These are phyloP conservation scores for Ceratocystis eucalypticola DNA, from an alignment of 2,329 filamentous ascomycete species.

Conservation along the genomic window DNA sequence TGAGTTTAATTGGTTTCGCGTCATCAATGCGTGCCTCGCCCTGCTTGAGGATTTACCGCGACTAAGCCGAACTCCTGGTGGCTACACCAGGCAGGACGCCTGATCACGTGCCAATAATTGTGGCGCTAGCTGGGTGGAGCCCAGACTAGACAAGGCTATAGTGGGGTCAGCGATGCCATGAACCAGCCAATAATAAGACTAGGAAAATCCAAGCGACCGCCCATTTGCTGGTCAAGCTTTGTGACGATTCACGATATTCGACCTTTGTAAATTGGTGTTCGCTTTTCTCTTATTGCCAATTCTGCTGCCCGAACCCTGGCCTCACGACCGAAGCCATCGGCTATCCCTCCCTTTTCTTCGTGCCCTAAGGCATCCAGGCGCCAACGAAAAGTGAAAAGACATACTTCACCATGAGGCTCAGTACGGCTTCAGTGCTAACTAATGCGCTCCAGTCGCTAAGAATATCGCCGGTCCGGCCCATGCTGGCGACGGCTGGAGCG, in stretches of 20 bases:
- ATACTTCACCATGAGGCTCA: slow-evolving; percentile 34
- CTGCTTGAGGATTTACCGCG: background rate
- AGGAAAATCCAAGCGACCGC: slow-evolving; percentile 8
- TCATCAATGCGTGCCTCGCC: slow-evolving; percentile 7
- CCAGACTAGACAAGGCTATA: slow-evolving; percentile 3
- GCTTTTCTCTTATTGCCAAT: background rate
- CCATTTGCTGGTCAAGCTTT: background rate
- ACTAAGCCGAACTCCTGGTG: background rate
- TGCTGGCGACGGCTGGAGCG: slow-evolving; percentile 25
- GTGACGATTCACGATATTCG: background rate
- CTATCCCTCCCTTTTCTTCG: background rate
- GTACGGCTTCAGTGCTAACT: slow-evolving; percentile 33
- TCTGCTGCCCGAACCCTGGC: background rate
- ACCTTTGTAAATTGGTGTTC: background rate
- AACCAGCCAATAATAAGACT: background rate
- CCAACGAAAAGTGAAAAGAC: background rate
- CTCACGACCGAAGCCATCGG: background rate
- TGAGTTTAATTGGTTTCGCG: slow-evolving; percentile 18
- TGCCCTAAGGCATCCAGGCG: background rate
- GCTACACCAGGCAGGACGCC: slow-evolving; percentile 10
- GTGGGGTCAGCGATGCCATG: background rate
- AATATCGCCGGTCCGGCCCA: slow-evolving; percentile 29
- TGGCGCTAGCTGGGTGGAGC: slow-evolving; percentile 1
- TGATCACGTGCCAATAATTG: slow-evolving; percentile 11
- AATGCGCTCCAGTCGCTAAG: slow-evolving; percentile 39